Evolutionary conservation across 2,329 filamentous ascomycete genomes (phyloP), one percentile per base, ranked within the genome.

Genomic region (Tympanopsis confertula): DNA sequence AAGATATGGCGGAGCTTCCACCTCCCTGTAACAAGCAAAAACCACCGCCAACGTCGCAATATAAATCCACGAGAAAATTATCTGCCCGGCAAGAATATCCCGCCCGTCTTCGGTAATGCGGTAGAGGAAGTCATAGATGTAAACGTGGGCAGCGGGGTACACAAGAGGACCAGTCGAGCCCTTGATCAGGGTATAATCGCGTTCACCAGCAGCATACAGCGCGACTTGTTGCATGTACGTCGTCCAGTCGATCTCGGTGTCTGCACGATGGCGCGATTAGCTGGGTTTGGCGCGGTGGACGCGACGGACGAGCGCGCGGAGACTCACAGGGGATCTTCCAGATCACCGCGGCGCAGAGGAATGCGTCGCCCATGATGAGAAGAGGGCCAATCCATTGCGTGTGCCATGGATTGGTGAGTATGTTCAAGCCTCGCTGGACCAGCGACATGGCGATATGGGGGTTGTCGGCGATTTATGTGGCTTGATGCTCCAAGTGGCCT

Each of bases 171-270:
- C 76, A 0, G 76, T 80, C 19, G 65, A 67, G 39, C 76, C 76
- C 44, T 66, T 61, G 48, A 81, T 73, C 19, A 66, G 61, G 41
- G 59, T 60, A 48, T 81, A 81, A 49, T 78, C 67, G 44, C 71
- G 65, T 57, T 80, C 74, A 42, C 75, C 76, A 30, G 65, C 60
- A 32, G 74, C 49, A 48, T 69, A 79, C 37, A 71, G 61, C 5
- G 61, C 52, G 20, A 80, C 64, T 46, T 81, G 76, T 50, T 78
- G 65, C 74, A 81, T 80, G 50, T 81, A 81, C 1, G 76, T 72
- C 38, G 56, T 62, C 74, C 74, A 81, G 56, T 81, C 76, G 45
- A 81, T 81, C 52, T 81, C 75, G 12, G 76, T 81, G 47, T 81
- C 76, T 80, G 48, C 30, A 15, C 15, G 36, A 38, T 33, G 41